Conservation (phyloP, 345 rosid species). For the Corchorus capsularis region DNA sequence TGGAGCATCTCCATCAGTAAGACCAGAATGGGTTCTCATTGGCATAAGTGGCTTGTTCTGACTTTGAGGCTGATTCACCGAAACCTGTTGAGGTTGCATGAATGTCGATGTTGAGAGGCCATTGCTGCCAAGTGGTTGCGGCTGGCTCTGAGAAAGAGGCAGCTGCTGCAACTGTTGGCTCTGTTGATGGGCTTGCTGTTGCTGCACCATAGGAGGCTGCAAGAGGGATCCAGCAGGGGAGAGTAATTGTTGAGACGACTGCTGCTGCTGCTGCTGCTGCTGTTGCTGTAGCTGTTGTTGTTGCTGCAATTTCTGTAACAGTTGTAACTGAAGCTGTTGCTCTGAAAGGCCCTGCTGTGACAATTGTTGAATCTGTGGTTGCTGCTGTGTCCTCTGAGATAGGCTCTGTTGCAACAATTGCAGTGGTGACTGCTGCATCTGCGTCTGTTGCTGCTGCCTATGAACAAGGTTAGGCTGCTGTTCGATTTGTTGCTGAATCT, state of each 20-base stretch:
- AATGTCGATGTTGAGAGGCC: conserved; percentile 56
- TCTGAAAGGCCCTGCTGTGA: conserved; percentile 72
- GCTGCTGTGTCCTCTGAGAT: conserved; percentile 63
- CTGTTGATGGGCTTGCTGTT: conserved; percentile 51
- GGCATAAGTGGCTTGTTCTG: conserved; percentile 51
- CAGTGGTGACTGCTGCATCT: conserved; percentile 54
- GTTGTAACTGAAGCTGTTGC: conserved; percentile 75
- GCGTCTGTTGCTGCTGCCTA: conserved; percentile 69
- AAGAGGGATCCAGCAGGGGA: conserved; percentile 57
- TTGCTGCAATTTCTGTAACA: conserved; percentile 66
- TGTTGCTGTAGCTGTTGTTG: conserved; percentile 70
- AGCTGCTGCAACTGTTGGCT: conserved; percentile 53
- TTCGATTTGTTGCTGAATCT: conserved; percentile 63
- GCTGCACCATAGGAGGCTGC: conserved; percentile 76
- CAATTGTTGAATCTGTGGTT: conserved; percentile 55
- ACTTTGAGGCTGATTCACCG: conserved; percentile 55
- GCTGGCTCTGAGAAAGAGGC: conserved; percentile 60
- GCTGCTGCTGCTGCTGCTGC: conserved; percentile 72
- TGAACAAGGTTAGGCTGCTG: conserved; percentile 60
- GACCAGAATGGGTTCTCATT: conserved; percentile 63
- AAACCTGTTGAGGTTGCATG: conserved; percentile 59
- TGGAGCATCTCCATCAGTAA: conserved; percentile 91
- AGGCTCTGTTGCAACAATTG: conserved; percentile 55
- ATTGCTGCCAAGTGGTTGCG: conserved; percentile 56
- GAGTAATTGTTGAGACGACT: conserved; percentile 55